phyloP scores from a whole-genome alignment of 2,329 filamentous ascomycete genomes.

The Fusarium odoratissimum region DNA sequence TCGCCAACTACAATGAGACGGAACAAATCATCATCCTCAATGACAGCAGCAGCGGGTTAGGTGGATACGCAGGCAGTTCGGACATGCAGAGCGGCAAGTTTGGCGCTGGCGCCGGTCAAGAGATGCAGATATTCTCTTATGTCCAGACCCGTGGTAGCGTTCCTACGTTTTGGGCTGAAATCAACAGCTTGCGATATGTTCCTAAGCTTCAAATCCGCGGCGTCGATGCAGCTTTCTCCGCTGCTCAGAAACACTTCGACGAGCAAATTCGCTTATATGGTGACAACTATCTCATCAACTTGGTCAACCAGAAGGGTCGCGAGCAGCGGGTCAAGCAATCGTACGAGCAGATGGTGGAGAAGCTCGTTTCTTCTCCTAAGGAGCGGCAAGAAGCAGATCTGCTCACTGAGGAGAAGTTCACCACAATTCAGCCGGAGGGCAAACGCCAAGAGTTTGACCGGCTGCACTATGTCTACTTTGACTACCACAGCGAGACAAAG shows the following conservation, averaged over 20 bases:
- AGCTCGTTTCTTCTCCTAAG: conserved; percentile 75
- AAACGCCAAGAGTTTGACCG: conserved; percentile 77
- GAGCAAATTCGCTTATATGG: conserved; percentile 95
- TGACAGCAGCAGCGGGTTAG: conserved; percentile 77
- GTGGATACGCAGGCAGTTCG: conserved; percentile 82
- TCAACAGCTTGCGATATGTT: conserved; percentile 92
- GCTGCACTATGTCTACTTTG: conserved; percentile 97
- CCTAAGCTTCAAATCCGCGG: conserved; percentile 90
- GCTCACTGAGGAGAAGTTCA: conserved; percentile 82
- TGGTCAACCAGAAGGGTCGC: conserved; percentile 95
- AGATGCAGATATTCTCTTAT: conserved; percentile 91
- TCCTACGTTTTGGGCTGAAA: conserved; percentile 94
- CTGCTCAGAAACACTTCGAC: conserved; percentile 87
- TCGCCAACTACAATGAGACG: conserved; percentile 99
- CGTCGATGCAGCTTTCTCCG: conserved; percentile 81
- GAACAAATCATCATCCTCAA: conserved; percentile 94
- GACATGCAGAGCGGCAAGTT: conserved; percentile 80
- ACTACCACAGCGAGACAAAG: conserved; percentile 98
- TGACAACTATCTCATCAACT: conserved; percentile 96
- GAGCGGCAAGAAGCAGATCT: conserved; percentile 75
- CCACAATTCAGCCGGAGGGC: conserved; percentile 74
- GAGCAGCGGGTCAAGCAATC: conserved; percentile 91
- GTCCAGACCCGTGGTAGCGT: conserved; percentile 97
- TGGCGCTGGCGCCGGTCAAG: conserved; percentile 69
- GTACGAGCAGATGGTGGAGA: conserved; percentile 89